Evolutionary conservation across 495 filamentous ascomycete genomes (phyloP).

Genomic region (Talaromyces stipitatus): DNA sequence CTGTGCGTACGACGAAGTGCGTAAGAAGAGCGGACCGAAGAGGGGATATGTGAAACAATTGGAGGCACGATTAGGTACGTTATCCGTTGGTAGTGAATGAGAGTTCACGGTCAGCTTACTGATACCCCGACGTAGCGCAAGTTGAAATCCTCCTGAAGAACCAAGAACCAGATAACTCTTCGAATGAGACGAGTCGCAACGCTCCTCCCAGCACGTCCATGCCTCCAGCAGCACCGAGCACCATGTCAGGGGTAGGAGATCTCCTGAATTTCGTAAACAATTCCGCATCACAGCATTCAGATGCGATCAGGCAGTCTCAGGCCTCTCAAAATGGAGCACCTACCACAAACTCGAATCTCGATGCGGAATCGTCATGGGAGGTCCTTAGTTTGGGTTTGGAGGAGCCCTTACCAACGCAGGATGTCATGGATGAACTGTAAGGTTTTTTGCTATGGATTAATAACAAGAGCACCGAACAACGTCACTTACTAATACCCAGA

Average conservation of each 20-base stretch:
- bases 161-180: constrained; percentile 25
- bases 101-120: not conserved
- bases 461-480: not conserved
- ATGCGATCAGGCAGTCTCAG: constrained; percentile 20
- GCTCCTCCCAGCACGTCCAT: constrained; percentile 10
- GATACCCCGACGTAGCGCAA: constrained; percentile 54
- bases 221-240: constrained; percentile 8
- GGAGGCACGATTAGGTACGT: constrained; percentile 83
- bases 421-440: constrained; percentile 86
- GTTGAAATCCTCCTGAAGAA: constrained; percentile 88
- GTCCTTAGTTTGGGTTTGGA: constrained; percentile 91
- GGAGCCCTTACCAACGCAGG: constrained; percentile 80
- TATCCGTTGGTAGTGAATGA: not conserved
- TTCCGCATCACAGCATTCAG: constrained; percentile 14
- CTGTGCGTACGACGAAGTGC: constrained; percentile 91
- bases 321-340: constrained; percentile 8
- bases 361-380: constrained; percentile 63
- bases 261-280: constrained; percentile 12
- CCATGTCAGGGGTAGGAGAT: constrained; percentile 16
- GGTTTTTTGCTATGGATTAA: constrained; percentile 13
- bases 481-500: constrained; percentile 10
- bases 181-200: constrained; percentile 11
- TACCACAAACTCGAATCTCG: constrained; percentile 21
- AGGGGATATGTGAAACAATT: constrained; percentile 96
- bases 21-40: constrained; percentile 97